A percentile compares a stretch with the other conserved stretches of the same genome.
These are phyloP conservation scores for Ramularia collo-cygni DNA, from an alignment of 2,329 filamentous ascomycete species.

Conservation along the genomic window DNA sequence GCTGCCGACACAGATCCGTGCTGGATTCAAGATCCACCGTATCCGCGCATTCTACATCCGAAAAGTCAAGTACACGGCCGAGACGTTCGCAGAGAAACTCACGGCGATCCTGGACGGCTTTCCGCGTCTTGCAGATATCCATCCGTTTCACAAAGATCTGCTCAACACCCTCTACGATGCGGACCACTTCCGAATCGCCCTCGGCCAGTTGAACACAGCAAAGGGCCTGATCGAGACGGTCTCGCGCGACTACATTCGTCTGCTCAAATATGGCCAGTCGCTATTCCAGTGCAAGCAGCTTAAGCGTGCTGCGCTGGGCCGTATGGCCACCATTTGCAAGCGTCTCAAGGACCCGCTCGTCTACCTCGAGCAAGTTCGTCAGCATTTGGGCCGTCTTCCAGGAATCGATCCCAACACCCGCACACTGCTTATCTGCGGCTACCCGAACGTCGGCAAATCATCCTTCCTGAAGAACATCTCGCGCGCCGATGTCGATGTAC, in stretches of 20 bases:
- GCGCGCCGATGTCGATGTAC: constrained; percentile 89
- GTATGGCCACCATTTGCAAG: constrained; percentile 96
- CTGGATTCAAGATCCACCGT: constrained; percentile 92
- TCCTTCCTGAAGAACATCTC: constrained; percentile 91
- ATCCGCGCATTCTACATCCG: constrained; percentile 93
- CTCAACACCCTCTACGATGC: constrained; percentile 98
- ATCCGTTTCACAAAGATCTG: constrained; percentile 85
- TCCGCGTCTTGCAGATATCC: constrained; percentile 85
- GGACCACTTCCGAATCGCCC: constrained; percentile 94
- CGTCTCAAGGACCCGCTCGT: constrained; percentile 88
- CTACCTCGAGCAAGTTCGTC: constrained; percentile 92
- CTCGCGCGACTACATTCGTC: constrained; percentile 87
- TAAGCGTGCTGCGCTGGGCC: constrained; percentile 89
- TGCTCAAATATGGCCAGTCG: constrained; percentile 93
- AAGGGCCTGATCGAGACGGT: constrained; percentile 97
- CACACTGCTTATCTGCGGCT: constrained; percentile 92
- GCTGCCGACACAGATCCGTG: constrained; percentile 88
- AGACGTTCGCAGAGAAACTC: constrained; percentile 94
- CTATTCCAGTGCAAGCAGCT: constrained; percentile 99
- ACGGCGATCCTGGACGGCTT: constrained; percentile 86
- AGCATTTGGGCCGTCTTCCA: constrained; percentile 93
- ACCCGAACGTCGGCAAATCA: constrained; percentile 96
- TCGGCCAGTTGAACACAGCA: constrained; percentile 90
- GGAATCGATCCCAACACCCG: constrained; percentile 98
- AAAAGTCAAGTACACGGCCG: constrained; percentile 97